phyloP scores from a whole-genome alignment of 2,329 filamentous ascomycete genomes.

The Venturia carpophila region DNA sequence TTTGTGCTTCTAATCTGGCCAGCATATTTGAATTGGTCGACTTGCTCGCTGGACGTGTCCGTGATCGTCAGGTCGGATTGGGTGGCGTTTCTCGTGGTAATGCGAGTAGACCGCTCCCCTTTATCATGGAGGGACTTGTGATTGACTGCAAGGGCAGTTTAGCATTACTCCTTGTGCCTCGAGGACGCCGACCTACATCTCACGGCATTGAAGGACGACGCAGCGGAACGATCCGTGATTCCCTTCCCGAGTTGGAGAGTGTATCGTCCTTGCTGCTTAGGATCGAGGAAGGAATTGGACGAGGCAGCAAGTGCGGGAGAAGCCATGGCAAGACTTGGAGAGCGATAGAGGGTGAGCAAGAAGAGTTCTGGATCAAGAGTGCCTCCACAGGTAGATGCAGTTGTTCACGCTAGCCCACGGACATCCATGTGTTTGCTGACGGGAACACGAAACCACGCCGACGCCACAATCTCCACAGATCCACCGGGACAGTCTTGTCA shows the following conservation, averaged over 20 bases:
- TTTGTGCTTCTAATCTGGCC: constrained; percentile 30
- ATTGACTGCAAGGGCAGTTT: constrained; percentile 31
- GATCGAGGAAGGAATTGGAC: constrained; percentile 25
- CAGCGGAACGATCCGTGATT: constrained; percentile 25
- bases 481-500: background rate
- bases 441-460: no score
- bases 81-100: constrained; percentile 24
- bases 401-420: background rate
- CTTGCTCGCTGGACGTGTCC: constrained; percentile 24
- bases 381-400: background rate
- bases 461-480: constrained; percentile 1
- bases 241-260: constrained; percentile 31
- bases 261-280: constrained; percentile 33
- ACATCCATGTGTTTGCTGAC: background rate
- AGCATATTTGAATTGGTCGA: constrained; percentile 32
- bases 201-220: constrained; percentile 26
- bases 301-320: constrained; percentile 31
- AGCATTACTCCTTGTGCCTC: constrained; percentile 19
- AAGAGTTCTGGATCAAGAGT: background rate
- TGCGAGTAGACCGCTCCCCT: constrained; percentile 25
- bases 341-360: background rate
- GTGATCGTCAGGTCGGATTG: constrained; percentile 27
- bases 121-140: constrained; percentile 36
- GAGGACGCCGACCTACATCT: constrained; percentile 26
- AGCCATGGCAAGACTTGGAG: constrained; percentile 26